These are phyloP conservation scores for Begonia masoniana DNA, from an alignment of 306 rosid species.

Conservation along the genomic window DNA sequence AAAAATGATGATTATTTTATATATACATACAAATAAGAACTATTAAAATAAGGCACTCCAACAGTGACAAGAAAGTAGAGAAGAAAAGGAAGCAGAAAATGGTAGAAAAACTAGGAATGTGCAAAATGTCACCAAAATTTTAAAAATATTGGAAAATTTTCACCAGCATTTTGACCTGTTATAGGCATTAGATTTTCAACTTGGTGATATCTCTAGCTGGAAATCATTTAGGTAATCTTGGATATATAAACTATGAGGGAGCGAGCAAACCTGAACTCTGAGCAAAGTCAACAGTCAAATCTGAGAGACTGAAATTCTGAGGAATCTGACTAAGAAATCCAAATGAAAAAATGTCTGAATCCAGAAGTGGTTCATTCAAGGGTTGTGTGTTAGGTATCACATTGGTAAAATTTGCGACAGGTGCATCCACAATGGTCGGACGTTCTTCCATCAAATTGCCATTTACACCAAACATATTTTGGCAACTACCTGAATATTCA, in stretches of 20 bases:
- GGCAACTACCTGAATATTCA: slow-evolving; percentile 54
- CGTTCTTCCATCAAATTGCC: slow-evolving; percentile 49
- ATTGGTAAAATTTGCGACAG: slow-evolving; percentile 40
- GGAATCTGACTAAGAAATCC: slow-evolving; percentile 80
- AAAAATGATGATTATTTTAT: too few relatives aligned
- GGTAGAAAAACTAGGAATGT: too few relatives aligned
- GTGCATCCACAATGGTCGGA: slow-evolving; percentile 44
- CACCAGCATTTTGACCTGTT: too few relatives aligned
- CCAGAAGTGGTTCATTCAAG: slow-evolving; percentile 40
- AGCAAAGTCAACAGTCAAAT: slow-evolving; percentile 67
- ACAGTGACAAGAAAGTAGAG: too few relatives aligned
- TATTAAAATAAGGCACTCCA: too few relatives aligned
- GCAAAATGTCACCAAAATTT: not conserved
- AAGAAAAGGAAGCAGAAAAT: too few relatives aligned
- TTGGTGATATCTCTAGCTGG: not conserved
- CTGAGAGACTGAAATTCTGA: slow-evolving; percentile 67
- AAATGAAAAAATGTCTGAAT: slow-evolving; percentile 41
- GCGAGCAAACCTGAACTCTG: slow-evolving; percentile 65
- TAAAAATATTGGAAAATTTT: too few relatives aligned
- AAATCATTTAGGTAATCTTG: too few relatives aligned
- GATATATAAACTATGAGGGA: not conserved
- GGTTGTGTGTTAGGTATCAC: slow-evolving; percentile 51
- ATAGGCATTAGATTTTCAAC: not conserved
- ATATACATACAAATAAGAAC: too few relatives aligned
- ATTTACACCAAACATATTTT: slow-evolving; percentile 45